A percentile compares a stretch with the other conserved stretches of the same genome.
Evolutionary conservation across 441 rosid species (phyloP).

Genomic region (Gossypium lobatum): DNA sequence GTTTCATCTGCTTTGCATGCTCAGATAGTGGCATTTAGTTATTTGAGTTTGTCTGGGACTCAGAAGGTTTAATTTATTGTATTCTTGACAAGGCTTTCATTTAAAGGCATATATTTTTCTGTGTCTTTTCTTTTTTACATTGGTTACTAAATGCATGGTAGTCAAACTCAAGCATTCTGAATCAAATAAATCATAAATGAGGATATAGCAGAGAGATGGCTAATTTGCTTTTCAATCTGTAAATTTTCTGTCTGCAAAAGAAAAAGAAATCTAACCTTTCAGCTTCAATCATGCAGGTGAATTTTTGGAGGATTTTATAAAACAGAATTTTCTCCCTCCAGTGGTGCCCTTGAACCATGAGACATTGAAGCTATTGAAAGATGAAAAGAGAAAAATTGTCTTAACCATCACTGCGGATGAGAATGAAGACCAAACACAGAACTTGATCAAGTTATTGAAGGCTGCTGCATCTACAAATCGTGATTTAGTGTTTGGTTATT

Average conservation of each 20-base stretch:
- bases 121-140: background rate
- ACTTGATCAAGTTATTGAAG: slow-evolving; percentile 56
- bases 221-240: slow-evolving; percentile 5
- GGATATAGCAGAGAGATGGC: background rate
- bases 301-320: slow-evolving; percentile 64
- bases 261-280: slow-evolving; percentile 11
- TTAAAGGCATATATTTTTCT: background rate
- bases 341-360: slow-evolving; percentile 70
- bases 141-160: background rate
- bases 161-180: background rate
- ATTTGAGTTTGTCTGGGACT: background rate
- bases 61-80: background rate
- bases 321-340: slow-evolving; percentile 73
- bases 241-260: background rate
- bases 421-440: slow-evolving; percentile 47
- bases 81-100: background rate
- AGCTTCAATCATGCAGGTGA: slow-evolving; percentile 43
- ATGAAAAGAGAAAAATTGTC: slow-evolving; percentile 72
- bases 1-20: background rate
- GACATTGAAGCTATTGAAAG: slow-evolving; percentile 63
- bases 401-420: slow-evolving; percentile 71
- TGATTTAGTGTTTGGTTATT: slow-evolving; percentile 78
- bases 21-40: background rate
- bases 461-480: slow-evolving; percentile 94
- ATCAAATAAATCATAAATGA: background rate